Conservation (phyloP, 257 asterid species). For the Penstemon davidsonii region DNA sequence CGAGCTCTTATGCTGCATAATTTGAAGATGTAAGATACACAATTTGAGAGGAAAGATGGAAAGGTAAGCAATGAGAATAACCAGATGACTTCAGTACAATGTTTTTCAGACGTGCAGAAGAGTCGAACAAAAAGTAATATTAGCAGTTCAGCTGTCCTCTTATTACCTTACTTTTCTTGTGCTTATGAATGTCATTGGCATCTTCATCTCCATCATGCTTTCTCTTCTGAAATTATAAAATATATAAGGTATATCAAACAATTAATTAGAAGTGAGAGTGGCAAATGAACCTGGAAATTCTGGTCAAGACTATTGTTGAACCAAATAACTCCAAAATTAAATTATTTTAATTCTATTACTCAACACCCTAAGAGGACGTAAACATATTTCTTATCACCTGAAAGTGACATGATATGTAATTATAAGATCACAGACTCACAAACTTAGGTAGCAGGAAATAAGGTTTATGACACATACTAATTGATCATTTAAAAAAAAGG, state of each 20-base stretch:
- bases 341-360: not conserved
- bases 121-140: not conserved
- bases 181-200: constrained; percentile 50
- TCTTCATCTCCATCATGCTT: constrained; percentile 65
- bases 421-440: not conserved
- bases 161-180: constrained; percentile 67
- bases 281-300: not conserved
- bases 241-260: not conserved
- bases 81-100: not conserved
- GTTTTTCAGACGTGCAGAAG: not conserved
- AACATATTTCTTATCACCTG: not conserved
- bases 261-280: not conserved
- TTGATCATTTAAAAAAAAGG: not conserved
- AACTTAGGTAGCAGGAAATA: not conserved
- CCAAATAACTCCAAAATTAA: not conserved
- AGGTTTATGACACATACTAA: not conserved
- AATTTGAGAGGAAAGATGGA: not conserved
- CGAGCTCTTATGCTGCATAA: constrained; percentile 61
- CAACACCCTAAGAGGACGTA: not conserved
- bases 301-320: not conserved
- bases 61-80: not conserved
- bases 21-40: constrained; percentile 30
- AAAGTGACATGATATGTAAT: not conserved
- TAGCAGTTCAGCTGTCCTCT: not conserved
- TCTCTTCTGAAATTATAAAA: constrained; percentile 48